Percentiles rank a stretch among this genome's conserved stretches.
Evolutionary conservation across 805 yeast genomes (phyloP).

Genomic region (Yarrowia alimentaria): DNA sequence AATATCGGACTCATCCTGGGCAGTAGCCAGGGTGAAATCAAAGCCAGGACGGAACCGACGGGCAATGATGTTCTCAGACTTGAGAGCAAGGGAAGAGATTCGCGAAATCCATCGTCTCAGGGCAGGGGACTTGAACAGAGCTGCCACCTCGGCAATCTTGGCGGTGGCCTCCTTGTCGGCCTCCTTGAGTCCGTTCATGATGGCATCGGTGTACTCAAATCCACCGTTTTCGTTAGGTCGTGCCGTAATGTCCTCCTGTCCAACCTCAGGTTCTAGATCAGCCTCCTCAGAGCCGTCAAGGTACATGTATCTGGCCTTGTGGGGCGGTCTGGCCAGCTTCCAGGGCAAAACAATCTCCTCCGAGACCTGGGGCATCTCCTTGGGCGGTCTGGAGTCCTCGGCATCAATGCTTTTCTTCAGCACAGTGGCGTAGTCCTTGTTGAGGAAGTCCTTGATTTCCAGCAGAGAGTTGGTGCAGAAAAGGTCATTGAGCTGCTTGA

Average conservation of each 20-base stretch:
- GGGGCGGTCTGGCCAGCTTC: conserved; percentile 92
- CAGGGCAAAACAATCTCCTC: conserved; percentile 67
- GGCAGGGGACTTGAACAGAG: conserved; percentile 56
- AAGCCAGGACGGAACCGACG: conserved; percentile 93
- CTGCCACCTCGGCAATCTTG: conserved; percentile 52
- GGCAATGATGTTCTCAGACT: conserved; percentile 65
- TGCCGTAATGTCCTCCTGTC: conserved; percentile 33
- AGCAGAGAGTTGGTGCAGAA: conserved; percentile 71
- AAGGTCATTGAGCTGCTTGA: conserved; percentile 47
- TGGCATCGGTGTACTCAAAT: conserved; percentile 9
- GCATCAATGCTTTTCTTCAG: conserved; percentile 49
- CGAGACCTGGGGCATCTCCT: conserved; percentile 58
- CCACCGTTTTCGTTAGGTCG: conserved; percentile 22
- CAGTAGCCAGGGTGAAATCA: conserved; percentile 88
- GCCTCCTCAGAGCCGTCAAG: conserved; percentile 55
- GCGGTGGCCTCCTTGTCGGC: conserved; percentile 31
- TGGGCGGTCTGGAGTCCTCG: conserved; percentile 49
- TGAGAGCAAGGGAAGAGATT: conserved; percentile 58
- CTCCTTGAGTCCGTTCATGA: conserved; percentile 1
- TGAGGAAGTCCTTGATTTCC: conserved; percentile 63
- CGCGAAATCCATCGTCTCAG: conserved; percentile 68
- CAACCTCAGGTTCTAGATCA: conserved; percentile 26
- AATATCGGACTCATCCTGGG: conserved; percentile 39
- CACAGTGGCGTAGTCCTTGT: conserved; percentile 49
- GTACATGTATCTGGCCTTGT: conserved; percentile 82